These are phyloP conservation scores for Sparassis latifolia DNA, from an alignment of 1,284 basidiomycete species.

Conservation along the genomic window DNA sequence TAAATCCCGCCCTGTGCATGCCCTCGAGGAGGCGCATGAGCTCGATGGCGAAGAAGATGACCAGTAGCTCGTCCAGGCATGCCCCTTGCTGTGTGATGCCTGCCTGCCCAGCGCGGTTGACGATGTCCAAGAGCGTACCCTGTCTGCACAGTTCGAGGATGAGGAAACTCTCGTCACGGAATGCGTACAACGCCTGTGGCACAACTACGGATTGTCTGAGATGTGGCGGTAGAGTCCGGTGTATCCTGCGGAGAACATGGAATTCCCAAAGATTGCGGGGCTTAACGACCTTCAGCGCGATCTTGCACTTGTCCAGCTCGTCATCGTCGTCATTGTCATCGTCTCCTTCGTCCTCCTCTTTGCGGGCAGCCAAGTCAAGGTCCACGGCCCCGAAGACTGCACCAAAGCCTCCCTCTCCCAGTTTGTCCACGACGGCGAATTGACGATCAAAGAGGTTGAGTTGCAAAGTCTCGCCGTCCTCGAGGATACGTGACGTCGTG, in stretches of 20 bases:
- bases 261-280: slow-evolving; percentile 94
- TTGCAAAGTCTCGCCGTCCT: slow-evolving; percentile 36
- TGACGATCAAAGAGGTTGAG: slow-evolving; percentile 51
- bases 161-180: slow-evolving; percentile 86
- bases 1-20: slow-evolving; percentile 77
- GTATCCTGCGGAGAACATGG: slow-evolving; percentile 77
- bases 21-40: slow-evolving; percentile 80
- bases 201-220: slow-evolving; percentile 64
- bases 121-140: slow-evolving; percentile 89
- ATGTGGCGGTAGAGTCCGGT: slow-evolving; percentile 51
- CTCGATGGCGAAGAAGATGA: slow-evolving; percentile 94
- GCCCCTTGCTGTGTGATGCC: slow-evolving; percentile 73
- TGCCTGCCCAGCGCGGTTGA: slow-evolving; percentile 75
- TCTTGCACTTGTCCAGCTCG: slow-evolving; percentile 52
- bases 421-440: slow-evolving; percentile 76
- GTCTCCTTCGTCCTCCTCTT: slow-evolving; percentile 39
- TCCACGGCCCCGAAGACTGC: slow-evolving; percentile 84
- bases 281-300: slow-evolving; percentile 91
- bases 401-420: slow-evolving; percentile 97
- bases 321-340: slow-evolving; percentile 54
- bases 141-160: slow-evolving; percentile 86
- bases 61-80: slow-evolving; percentile 88
- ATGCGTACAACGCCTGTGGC: slow-evolving; percentile 76
- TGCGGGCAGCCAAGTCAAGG: slow-evolving; percentile 29
- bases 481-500: slow-evolving; percentile 33